Base-by-base conservation (phyloP, 1,284 basidiomycete species). In the Ustilago nuda region DNA sequence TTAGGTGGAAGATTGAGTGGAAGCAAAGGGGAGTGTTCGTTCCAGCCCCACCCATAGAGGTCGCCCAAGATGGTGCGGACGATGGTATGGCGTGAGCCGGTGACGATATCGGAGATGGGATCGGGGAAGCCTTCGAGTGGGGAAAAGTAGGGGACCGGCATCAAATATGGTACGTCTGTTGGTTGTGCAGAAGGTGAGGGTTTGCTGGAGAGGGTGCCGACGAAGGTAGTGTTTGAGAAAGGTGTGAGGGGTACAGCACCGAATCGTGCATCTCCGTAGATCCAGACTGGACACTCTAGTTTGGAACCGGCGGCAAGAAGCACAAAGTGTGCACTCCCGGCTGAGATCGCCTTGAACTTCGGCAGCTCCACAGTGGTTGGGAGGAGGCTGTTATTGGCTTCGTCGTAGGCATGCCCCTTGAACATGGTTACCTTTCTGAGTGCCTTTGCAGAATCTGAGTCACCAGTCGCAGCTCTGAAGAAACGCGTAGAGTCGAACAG, bases 31-130 rank as follows among this genome's bases (percentile, higher is more conserved):
- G 64, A 43, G n/a, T 64, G 41, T 12, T 69, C 73, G 48, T 76
- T 76, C 73, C 73, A 76, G 17, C 73, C 73, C 73, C 73, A 76
- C 9, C 64, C 73, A 33, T 76, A 77, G 7, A 74, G 8, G 27
- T 74, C 65, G 41, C 61, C 68, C 1, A 60, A 30, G 2, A 27
- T 13, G 17, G 68, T 72, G 17, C 54, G 61, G 11, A 67, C 45
- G n/a, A 73, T 41, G 1, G 54, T 61, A 36, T 77, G 75, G 1
- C 72, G 48, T 4, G 55, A 35, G 13, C 68, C 73, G 4, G 60
- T 56, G 6, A 36, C 37, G 7, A 61, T 41, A 13, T 54, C n/a
- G 8, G 4, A 12, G 27, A 57, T 57, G 5, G 11, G 15, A 9
- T 41, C 27, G 3, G 56, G 56, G 12, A 57, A 57, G 17, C 45